These are phyloP conservation scores for Fomitiporia mediterranea DNA, from an alignment of 1,284 basidiomycete species.

Conservation along the genomic window DNA sequence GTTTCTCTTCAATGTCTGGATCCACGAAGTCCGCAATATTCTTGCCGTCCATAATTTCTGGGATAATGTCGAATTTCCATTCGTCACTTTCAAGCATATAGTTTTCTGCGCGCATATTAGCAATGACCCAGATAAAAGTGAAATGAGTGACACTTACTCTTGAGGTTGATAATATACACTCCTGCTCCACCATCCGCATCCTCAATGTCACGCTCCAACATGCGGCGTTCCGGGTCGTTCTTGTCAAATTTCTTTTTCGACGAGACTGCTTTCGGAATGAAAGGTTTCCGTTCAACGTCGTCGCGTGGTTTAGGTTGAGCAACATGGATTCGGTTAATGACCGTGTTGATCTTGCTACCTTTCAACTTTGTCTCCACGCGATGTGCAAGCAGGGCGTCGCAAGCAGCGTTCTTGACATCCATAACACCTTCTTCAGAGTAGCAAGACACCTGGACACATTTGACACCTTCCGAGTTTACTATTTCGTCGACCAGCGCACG, in stretches of 20 bases:
- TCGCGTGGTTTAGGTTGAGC: slow-evolving; percentile 86
- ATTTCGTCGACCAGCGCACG: slow-evolving; percentile 83
- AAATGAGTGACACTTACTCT: slow-evolving; percentile 55
- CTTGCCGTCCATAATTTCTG: slow-evolving; percentile 97
- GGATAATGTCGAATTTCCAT: slow-evolving; percentile 96
- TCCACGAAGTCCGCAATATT: slow-evolving; percentile 99
- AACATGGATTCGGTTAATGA: slow-evolving; percentile 92
- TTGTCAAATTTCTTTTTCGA: slow-evolving; percentile 81
- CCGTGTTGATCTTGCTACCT: slow-evolving; percentile 86
- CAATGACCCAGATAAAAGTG: slow-evolving; percentile 1
- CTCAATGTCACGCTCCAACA: slow-evolving; percentile 77
- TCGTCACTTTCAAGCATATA: slow-evolving; percentile 88
- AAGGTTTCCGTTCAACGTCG: slow-evolving; percentile 77
- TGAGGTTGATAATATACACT: slow-evolving; percentile 86
- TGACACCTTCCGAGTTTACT: slow-evolving; percentile 65
- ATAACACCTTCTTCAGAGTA: slow-evolving; percentile 95
- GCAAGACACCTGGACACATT: slow-evolving; percentile 81
- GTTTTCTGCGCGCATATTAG: slow-evolving; percentile 54
- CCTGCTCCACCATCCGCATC: slow-evolving; percentile 81
- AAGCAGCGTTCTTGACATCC: slow-evolving; percentile 89
- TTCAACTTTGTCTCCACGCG: slow-evolving; percentile 91
- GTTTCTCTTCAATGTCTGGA: slow-evolving; percentile 95
- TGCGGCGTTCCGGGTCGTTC: slow-evolving; percentile 69
- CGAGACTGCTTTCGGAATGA: slow-evolving; percentile 81
- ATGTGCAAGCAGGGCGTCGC: slow-evolving; percentile 88